A percentile compares a stretch with the other conserved stretches of the same genome.
These are phyloP conservation scores for Paracorniculantispora psalliotae DNA, from an alignment of 2,329 filamentous ascomycete species.

Conservation along the genomic window DNA sequence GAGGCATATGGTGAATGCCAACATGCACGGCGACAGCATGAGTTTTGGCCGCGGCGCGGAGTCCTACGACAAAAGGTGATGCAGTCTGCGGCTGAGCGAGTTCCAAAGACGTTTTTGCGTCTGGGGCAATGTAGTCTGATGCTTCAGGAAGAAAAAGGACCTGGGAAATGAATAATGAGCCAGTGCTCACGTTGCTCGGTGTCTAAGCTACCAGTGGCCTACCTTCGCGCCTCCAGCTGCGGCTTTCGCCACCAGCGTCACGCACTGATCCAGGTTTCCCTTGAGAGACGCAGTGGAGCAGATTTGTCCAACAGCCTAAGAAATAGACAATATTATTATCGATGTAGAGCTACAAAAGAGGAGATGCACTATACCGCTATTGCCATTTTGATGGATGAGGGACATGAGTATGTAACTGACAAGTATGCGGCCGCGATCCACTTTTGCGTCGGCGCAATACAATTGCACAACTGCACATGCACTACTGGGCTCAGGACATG, in stretches of 20 bases:
- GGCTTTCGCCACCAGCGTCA: slow-evolving; percentile 65
- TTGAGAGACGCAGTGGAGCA: slow-evolving; percentile 75
- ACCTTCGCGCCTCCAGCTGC: slow-evolving; percentile 74
- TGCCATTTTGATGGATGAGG: slow-evolving; percentile 20
- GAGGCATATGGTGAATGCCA: slow-evolving; percentile 71
- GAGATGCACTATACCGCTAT: slow-evolving; percentile 22
- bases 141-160: slow-evolving; percentile 91
- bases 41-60: slow-evolving; percentile 61
- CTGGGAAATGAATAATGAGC: slow-evolving; percentile 30
- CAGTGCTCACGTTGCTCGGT: slow-evolving; percentile 12
- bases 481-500: too few species aligned
- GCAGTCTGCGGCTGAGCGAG: slow-evolving; percentile 62
- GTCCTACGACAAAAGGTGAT: slow-evolving; percentile 71
- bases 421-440: slow-evolving; percentile 1
- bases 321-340: background rate
- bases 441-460: background rate
- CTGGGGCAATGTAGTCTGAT: slow-evolving; percentile 76
- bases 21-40: slow-evolving; percentile 72
- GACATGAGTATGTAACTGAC: slow-evolving; percentile 4
- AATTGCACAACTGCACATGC: background rate
- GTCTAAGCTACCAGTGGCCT: slow-evolving; percentile 14
- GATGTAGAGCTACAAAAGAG: background rate
- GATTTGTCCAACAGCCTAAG: slow-evolving; percentile 80
- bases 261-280: slow-evolving; percentile 76
- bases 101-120: slow-evolving; percentile 60